Conservation (phyloP, 2,329 filamentous ascomycete species). For the Nannizzia gypsea region DNA sequence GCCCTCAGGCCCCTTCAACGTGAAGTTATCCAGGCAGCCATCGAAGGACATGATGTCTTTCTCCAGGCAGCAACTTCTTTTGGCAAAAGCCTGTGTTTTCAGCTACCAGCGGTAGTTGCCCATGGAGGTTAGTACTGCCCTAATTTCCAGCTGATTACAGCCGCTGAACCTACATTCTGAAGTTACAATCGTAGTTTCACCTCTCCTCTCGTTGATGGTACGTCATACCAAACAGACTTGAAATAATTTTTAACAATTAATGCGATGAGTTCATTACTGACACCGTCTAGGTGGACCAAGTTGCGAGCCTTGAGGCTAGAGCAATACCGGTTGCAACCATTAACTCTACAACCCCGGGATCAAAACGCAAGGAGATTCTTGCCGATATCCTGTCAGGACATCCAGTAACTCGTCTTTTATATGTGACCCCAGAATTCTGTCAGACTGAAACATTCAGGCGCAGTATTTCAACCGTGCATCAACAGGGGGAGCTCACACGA, state of each 20-base stretch:
- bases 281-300: slow-evolving; percentile 68
- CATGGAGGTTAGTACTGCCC: slow-evolving; percentile 55
- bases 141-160: neutral
- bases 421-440: slow-evolving; percentile 88
- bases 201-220: slow-evolving; percentile 80
- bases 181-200: slow-evolving; percentile 87
- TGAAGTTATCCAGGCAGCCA: slow-evolving; percentile 72
- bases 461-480: slow-evolving; percentile 59
- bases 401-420: slow-evolving; percentile 69
- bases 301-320: slow-evolving; percentile 61
- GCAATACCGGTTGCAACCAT: slow-evolving; percentile 73
- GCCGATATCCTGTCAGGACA: slow-evolving; percentile 79
- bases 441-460: slow-evolving; percentile 64
- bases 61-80: slow-evolving; percentile 67
- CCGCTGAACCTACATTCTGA: slow-evolving; percentile 32
- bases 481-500: slow-evolving; percentile 72
- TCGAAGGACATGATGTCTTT: slow-evolving; percentile 81
- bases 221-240: slow-evolving; percentile 30
- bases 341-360: slow-evolving; percentile 63
- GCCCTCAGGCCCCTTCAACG: slow-evolving; percentile 60
- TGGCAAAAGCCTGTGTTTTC: slow-evolving; percentile 93
- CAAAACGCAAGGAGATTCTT: slow-evolving; percentile 57
- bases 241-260: no score
- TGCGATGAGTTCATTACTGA: slow-evolving; percentile 31
- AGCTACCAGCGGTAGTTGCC: slow-evolving; percentile 79